Percentiles rank a stretch among this genome's conserved stretches.
These are phyloP conservation scores for Candida michaelii DNA, from an alignment of 805 yeast species.

Conservation along the genomic window DNA sequence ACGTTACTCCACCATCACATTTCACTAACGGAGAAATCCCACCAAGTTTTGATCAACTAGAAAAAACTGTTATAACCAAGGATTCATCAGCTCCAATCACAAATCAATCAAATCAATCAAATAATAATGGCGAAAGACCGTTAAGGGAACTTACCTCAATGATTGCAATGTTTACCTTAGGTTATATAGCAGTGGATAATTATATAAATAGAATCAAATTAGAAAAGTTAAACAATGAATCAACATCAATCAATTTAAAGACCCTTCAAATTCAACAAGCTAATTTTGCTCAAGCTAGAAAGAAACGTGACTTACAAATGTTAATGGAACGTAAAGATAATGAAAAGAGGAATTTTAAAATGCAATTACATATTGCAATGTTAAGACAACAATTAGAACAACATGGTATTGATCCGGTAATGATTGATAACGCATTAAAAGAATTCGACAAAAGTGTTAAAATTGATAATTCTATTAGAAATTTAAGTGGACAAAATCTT, in stretches of 20 bases:
- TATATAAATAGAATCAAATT: conserved; percentile 42
- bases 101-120: conserved; percentile 1
- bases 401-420: conserved; percentile 56
- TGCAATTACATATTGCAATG: conserved; percentile 67
- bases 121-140: conserved; percentile 9
- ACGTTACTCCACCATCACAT: conserved; percentile 23
- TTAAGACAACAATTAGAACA: conserved; percentile 60
- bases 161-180: conserved; percentile 42
- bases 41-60: conserved; percentile 15
- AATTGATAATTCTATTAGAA: conserved; percentile 54
- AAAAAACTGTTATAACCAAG: neutral
- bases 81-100: neutral
- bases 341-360: conserved; percentile 51
- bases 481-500: conserved; percentile 52
- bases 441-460: conserved; percentile 61
- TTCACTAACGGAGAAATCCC: conserved; percentile 25
- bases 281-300: conserved; percentile 49
- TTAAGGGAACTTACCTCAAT: conserved; percentile 42
- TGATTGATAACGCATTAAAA: conserved; percentile 50
- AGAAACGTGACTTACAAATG: conserved; percentile 52
- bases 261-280: conserved; percentile 45
- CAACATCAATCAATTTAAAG: conserved; percentile 37
- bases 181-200: conserved; percentile 53
- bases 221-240: conserved; percentile 34
- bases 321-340: conserved; percentile 50